phyloP scores from a whole-genome alignment of 805 yeast species.

The Wickerhamiella brachini region DNA sequence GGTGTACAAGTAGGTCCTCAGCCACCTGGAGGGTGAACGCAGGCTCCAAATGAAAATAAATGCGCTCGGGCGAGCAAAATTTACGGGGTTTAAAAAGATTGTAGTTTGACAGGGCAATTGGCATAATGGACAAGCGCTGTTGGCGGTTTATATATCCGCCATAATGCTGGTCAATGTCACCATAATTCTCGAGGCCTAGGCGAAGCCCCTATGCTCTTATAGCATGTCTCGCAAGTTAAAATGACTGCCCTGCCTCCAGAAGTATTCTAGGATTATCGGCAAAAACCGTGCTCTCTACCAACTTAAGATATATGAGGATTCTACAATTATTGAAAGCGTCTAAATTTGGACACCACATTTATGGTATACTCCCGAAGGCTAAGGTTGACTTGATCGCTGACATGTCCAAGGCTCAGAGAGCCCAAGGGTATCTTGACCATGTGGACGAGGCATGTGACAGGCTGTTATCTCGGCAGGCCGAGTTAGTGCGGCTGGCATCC shows the following conservation, averaged over 20 bases:
- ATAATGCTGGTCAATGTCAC: no score
- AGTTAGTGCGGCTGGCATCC: conserved; percentile 15
- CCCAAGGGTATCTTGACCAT: conserved; percentile 15
- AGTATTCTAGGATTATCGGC: no score
- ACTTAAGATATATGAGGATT: no score
- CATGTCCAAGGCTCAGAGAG: conserved; percentile 10
- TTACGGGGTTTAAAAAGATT: neutral
- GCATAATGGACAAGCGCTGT: neutral
- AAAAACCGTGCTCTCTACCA: no score
- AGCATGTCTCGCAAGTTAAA: no score
- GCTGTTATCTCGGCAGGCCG: conserved; percentile 15
- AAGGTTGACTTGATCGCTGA: neutral
- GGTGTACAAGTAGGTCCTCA: neutral
- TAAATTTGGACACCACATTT: no score
- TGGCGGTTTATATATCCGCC: no score
- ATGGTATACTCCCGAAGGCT: no score
- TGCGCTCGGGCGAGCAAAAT: neutral
- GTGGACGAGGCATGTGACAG: conserved; percentile 18
- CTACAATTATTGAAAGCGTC: no score
- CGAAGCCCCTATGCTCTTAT: no score
- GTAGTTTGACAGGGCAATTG: neutral
- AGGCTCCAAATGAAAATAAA: neutral
- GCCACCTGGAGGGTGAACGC: neutral
- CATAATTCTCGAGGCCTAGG: no score
- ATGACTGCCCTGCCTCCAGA: no score